Conservation (phyloP, 306 rosid genomes). For the Acacia acuminata region DNA sequence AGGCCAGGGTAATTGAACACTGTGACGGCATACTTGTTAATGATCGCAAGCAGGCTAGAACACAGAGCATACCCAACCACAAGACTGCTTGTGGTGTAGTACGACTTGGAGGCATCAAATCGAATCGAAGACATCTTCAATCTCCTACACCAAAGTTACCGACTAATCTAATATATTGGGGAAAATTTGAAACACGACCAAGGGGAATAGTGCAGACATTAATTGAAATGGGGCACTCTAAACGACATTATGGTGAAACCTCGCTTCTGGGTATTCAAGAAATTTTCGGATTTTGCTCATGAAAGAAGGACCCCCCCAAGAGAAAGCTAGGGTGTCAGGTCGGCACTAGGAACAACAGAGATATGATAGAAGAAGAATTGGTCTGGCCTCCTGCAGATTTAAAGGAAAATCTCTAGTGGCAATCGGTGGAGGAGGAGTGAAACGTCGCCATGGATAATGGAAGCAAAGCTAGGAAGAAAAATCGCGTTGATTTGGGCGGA, state of each 20-base stretch:
- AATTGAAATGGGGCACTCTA: not conserved
- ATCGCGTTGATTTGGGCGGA: not conserved
- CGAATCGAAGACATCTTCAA: slow-evolving; percentile 49
- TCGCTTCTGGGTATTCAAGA: slow-evolving; percentile 24
- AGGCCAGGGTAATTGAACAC: slow-evolving; percentile 72
- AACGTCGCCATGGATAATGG: not conserved
- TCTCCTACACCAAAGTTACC: slow-evolving; percentile 1
- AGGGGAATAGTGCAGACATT: not conserved
- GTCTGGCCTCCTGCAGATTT: not conserved
- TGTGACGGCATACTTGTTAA: slow-evolving; percentile 72
- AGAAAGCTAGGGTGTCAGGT: slow-evolving; percentile 3
- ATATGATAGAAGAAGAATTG: slow-evolving; percentile 24
- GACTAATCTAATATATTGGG: slow-evolving; percentile 15
- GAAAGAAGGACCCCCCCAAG: not conserved
- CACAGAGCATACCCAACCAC: slow-evolving; percentile 70
- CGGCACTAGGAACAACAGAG: slow-evolving; percentile 23
- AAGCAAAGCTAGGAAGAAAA: not conserved
- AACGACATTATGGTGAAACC: slow-evolving; percentile 12
- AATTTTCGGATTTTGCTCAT: slow-evolving; percentile 5
- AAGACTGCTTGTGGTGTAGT: slow-evolving; percentile 60
- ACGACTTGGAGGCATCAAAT: slow-evolving; percentile 47
- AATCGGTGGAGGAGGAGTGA: not conserved
- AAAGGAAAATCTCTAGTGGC: not conserved
- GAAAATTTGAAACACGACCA: not conserved
- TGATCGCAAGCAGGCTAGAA: slow-evolving; percentile 76